Evolutionary conservation across 768 basidiomycete genomes (phyloP), one percentile per base, ranked within the genome.

Genomic region (Trametes elegans): DNA sequence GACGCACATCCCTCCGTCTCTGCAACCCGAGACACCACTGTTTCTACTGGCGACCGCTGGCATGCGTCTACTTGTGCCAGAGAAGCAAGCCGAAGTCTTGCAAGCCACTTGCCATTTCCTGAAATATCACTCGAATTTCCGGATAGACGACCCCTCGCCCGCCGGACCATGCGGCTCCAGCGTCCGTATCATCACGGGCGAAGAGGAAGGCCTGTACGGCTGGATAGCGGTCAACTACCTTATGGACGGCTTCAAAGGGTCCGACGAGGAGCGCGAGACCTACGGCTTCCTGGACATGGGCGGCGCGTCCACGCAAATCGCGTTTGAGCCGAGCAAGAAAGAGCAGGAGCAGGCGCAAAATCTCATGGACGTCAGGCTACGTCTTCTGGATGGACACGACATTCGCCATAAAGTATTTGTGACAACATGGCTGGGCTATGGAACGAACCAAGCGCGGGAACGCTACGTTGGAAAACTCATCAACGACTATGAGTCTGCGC

Each of bases 271-370:
- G 67, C 80, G 78, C 44, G 91, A 92, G 18, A 98, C 96, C 4
- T 98, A 93, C 65, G 97, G 97, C 5, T 99, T 99, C 70, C 76
- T 99, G 61, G 97, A 99, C 69, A 99, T 98, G 97, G 97, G 97
- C 48, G 96, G 97, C 23, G 97, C 97, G 16, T 98, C 95, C 13
- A 98, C 96, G 7, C 97, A 99, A 71, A 95, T 99, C 58, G 97
- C 97, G 10, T 99, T 98, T 65, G 94, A 98, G 65, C 97, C 97
- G 0, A 80, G 80, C 38, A 60, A 65, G 18, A 69, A 74, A 6
- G 85, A 84, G 54, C 79, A 80, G 55, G 71, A 73, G 38, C 70
- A 76, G 57, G 77, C 80, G 31, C 81, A 83, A 49, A 80, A 85
- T 51, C 76, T 98, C 16, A 81, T 89, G 31, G 84, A 88, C 60